These are phyloP conservation scores for Solanum hybrid DNA, from an alignment of 305 asterid genomes.

Conservation along the genomic window DNA sequence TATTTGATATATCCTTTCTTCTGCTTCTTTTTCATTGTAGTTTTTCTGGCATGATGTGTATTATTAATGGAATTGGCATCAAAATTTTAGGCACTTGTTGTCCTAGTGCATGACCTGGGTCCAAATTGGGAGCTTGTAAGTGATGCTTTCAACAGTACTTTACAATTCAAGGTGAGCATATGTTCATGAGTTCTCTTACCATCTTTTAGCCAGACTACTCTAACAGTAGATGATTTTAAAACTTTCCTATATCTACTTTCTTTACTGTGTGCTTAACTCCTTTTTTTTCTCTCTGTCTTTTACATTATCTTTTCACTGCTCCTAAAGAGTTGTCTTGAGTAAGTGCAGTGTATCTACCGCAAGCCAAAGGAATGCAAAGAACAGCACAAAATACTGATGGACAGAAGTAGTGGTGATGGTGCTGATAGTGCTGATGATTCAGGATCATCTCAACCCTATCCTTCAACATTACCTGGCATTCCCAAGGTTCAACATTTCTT, in stretches of 20 bases:
- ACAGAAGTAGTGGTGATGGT: constrained; percentile 62
- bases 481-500: constrained; percentile 52
- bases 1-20: background rate
- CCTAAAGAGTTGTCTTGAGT: background rate
- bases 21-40: background rate
- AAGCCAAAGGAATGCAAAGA: constrained; percentile 87
- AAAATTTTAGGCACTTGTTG: constrained; percentile 66
- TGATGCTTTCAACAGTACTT: constrained; percentile 76
- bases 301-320: background rate
- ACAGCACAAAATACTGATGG: constrained; percentile 58
- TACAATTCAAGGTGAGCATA: constrained; percentile 70
- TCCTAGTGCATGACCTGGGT: constrained; percentile 88
- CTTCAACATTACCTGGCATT: constrained; percentile 87
- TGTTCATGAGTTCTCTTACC: background rate
- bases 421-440: constrained; percentile 94
- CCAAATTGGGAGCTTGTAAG: constrained; percentile 94
- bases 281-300: background rate
- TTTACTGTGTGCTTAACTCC: background rate
- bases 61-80: constrained; percentile 5
- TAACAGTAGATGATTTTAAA: background rate
- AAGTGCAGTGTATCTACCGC: constrained; percentile 56
- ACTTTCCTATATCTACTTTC: constrained; percentile 8
- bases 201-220: background rate
- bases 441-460: constrained; percentile 78
- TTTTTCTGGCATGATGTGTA: background rate